Conservation (phyloP, 139 green algal genomes). For the Haematococcus sp. region DNA sequence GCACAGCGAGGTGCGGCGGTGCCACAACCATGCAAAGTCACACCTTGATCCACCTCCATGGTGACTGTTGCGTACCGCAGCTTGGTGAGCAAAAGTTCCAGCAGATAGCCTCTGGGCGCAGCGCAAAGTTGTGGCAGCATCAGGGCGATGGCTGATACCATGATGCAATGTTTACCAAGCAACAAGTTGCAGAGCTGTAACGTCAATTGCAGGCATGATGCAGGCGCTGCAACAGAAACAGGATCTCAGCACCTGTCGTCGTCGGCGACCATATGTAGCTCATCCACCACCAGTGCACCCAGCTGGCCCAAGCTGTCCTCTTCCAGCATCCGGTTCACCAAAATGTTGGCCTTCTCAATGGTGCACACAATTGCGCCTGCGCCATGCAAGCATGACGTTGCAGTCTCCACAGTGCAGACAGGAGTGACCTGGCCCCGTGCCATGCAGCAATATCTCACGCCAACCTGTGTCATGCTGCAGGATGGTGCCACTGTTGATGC, state of each 20-base stretch:
- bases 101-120: slow-evolving; percentile 69
- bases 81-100: slow-evolving; percentile 98
- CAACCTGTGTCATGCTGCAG: slow-evolving; percentile 25
- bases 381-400: background rate
- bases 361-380: slow-evolving; percentile 74
- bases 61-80: slow-evolving; percentile 65
- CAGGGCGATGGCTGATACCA: too few relatives aligned
- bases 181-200: too few relatives aligned
- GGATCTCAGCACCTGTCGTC: slow-evolving; percentile 17
- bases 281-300: slow-evolving; percentile 80
- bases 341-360: slow-evolving; percentile 86
- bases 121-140: too few relatives aligned
- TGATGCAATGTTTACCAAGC: too few relatives aligned
- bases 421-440: too few relatives aligned
- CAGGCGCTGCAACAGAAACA: background rate
- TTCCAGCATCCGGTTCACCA: slow-evolving; percentile 74
- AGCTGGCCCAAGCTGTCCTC: slow-evolving; percentile 67
- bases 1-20: too few relatives aligned
- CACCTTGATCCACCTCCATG: slow-evolving; percentile 2
- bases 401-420: too few relatives aligned
- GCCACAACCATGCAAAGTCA: too few relatives aligned
- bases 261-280: slow-evolving; percentile 84
- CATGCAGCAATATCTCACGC: too few relatives aligned
- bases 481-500: slow-evolving; percentile 18
- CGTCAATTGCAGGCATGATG: too few relatives aligned